Evolutionary conservation across 495 filamentous ascomycete genomes (phyloP), one percentile per base, ranked within the genome.

Genomic region (Penicillium taxi): DNA sequence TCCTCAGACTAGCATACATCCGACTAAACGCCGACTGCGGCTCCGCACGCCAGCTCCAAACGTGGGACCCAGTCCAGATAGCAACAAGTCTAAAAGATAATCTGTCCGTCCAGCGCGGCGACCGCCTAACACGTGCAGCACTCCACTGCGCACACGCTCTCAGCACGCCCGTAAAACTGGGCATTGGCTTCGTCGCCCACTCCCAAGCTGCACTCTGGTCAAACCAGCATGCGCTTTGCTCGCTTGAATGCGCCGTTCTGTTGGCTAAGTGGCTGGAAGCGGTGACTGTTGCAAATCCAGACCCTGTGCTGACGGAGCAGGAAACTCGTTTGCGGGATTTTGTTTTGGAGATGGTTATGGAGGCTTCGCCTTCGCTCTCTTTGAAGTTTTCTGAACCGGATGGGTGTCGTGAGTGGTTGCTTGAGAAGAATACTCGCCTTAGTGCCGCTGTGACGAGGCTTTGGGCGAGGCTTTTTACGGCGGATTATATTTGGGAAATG

Each of bases 121-220:
- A 67, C 3, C 68, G 70, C 1, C 62, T 81, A 1, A 76, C 72
- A 6, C 57, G 75, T 2, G 79, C 78, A 0, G 73, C 81, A 2
- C 63, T 81, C 1, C 79, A 83, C 41, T 80, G 78, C 15, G 74
- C 80, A n/a, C 80, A 83, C 37, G 77, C 81, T 0, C 58, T 85
- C 30, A 76, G 74, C 24, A 77, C 78, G 30, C 69, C 82, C 0
- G 74, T 85, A 31, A 82, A 80, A 46, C 58, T 78, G 16, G 80
- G 81, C 0, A 78, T 84, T 20, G 77, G 74, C 21, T 80, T 78
- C 41, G 78, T 85, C 8, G 79, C 81, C 6, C 75, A 74, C 44
- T 81, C 76, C 1, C 80, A 83, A 43, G 78, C 77, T 2, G 66
- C 74, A 5, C 71, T 79, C 31, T 85, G 81, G 81, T 81, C 78